Evolutionary conservation across 306 rosid genomes (phyloP).

Genomic region (Quercus wislizeni): DNA sequence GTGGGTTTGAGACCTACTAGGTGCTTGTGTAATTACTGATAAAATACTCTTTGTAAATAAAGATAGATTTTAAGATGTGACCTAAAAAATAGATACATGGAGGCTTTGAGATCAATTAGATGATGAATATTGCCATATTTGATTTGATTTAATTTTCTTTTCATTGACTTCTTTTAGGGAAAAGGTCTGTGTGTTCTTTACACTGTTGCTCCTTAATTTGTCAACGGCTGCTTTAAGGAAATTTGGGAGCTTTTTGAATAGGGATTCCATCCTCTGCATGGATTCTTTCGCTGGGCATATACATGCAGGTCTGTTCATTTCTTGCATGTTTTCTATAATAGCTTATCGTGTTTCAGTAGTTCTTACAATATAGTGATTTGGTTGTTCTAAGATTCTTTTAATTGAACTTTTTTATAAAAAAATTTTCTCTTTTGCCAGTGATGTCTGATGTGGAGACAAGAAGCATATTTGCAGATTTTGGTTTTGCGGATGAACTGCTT

Average conservation of each 20-base stretch:
- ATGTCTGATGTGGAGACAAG: slow-evolving; percentile 48
- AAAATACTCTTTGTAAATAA: neutral
- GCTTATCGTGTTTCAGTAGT: neutral
- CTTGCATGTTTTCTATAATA: neutral
- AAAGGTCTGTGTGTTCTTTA: slow-evolving; percentile 57
- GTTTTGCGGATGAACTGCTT: slow-evolving; percentile 52
- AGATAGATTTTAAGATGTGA: neutral
- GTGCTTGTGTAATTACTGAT: too few relatives aligned
- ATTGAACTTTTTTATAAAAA: neutral
- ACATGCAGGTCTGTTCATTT: slow-evolving; percentile 45
- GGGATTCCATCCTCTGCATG: slow-evolving; percentile 42
- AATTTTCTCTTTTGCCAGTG: slow-evolving; percentile 34
- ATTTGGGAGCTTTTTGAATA: slow-evolving; percentile 46
- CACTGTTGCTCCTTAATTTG: slow-evolving; percentile 66
- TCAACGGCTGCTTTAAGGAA: slow-evolving; percentile 32
- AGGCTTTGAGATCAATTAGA: neutral
- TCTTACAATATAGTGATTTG: neutral
- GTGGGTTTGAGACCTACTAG: too few relatives aligned
- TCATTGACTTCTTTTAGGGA: slow-evolving; percentile 51
- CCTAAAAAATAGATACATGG: neutral
- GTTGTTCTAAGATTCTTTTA: slow-evolving; percentile 8
- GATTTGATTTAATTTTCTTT: slow-evolving; percentile 10
- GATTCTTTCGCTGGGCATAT: slow-evolving; percentile 57
- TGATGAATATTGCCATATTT: neutral
- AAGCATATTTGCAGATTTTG: slow-evolving; percentile 30